Percentiles rank a stretch among this genome's conserved stretches.
Evolutionary conservation across 148 eudicot genomes (phyloP).

Genomic region (Rheum nobile): DNA sequence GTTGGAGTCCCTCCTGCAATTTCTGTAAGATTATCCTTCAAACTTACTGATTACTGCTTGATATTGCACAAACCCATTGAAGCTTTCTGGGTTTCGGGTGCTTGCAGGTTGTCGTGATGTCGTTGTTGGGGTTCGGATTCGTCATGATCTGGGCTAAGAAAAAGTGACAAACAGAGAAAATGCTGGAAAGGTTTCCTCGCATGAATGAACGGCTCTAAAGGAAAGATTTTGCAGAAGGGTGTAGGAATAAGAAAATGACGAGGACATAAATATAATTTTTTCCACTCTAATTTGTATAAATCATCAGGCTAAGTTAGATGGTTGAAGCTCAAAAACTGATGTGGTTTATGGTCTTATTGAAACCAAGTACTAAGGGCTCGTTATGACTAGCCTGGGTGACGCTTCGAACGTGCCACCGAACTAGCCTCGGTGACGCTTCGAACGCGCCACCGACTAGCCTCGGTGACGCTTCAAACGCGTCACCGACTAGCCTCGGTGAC

Average conservation of each 20-base stretch:
- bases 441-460: too few relatives aligned
- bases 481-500: too few relatives aligned
- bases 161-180: background rate
- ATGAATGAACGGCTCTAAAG: background rate
- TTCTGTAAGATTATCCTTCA: conserved; percentile 44
- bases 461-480: too few relatives aligned
- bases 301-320: background rate
- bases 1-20: conserved; percentile 90
- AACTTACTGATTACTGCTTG: background rate
- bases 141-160: conserved; percentile 12
- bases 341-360: background rate
- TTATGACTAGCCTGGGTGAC: too few relatives aligned
- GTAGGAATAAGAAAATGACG: background rate
- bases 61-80: background rate
- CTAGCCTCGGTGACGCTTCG: too few relatives aligned
- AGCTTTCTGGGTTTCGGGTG: background rate
- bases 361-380: too few relatives aligned
- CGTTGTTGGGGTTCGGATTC: conserved; percentile 3
- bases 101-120: conserved; percentile 8
- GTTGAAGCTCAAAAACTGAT: background rate
- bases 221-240: background rate
- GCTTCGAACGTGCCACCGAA: too few relatives aligned
- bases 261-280: background rate
- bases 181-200: background rate
- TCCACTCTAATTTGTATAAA: background rate